Evolutionary conservation across 306 rosid species (phyloP), one percentile per base, ranked within the genome.

Genomic region (Medicago lupulina): DNA sequence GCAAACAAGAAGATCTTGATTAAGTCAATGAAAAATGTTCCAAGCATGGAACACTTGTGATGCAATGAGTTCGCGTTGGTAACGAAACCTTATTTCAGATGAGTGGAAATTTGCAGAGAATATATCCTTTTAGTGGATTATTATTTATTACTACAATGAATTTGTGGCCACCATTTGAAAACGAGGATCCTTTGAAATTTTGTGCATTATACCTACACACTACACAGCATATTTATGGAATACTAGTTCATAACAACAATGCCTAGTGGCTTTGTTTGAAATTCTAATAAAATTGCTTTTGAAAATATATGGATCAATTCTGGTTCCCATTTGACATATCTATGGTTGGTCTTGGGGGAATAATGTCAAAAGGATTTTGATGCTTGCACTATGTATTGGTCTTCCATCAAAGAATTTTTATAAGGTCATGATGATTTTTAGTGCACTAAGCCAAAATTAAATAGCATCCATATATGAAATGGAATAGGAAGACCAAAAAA

Each of bases 341-440:
- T 34, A 34, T 34, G 38, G 38, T 34, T 34, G 38, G 72, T 72
- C 63, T 61, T 65, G 67, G 46, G 76, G 43, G 87, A 66, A 82
- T 82, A 74, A 73, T 73, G 41, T 43, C 55, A 78, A 78, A 86
- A 73, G 76, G 43, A 59, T 41, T 43, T 73, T 49, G 14, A 18
- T 15, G 44, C 61, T 25, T 43, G 34, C 49, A 58, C 75, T 71
- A 60, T 73, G 36, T 70, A 43, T 23, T 72, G 72, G 67, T 71
- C 51, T 71, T 76, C 81, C 58, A 71, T 71, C 4, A 31, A 75
- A 76, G 83, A 81, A 75, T 81, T 76, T 85, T 40, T 16, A 25
- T 7, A 74, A 73, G 62, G 59, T 3, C 67, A 68, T 58, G 71
- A 82, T 81, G 76, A 60, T 74, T 68, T 69, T 63, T 17, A 25